A percentile compares a stretch with the other conserved stretches of the same genome.
phyloP scores from a whole-genome alignment of 2,329 filamentous ascomycete genomes.

The Penicillium sp. region DNA sequence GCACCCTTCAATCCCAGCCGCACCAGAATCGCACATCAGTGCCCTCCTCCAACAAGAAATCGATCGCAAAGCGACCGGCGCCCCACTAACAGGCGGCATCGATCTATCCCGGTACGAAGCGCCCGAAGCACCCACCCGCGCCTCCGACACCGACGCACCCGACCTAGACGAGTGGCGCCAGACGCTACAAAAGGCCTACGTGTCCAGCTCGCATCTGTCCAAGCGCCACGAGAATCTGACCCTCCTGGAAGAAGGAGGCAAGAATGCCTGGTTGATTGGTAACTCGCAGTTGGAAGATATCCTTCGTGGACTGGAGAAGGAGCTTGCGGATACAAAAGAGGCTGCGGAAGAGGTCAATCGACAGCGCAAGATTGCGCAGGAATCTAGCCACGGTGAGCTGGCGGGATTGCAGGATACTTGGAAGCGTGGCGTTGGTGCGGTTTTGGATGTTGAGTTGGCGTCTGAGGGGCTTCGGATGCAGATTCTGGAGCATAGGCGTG shows the following conservation, averaged over 20 bases:
- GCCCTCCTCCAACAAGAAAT: slow-evolving; percentile 71
- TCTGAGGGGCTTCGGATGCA: slow-evolving; percentile 71
- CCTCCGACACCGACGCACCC: slow-evolving; percentile 35
- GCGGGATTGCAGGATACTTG: slow-evolving; percentile 74
- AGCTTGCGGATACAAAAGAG: slow-evolving; percentile 69
- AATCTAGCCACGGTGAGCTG: slow-evolving; percentile 73
- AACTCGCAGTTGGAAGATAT: slow-evolving; percentile 81
- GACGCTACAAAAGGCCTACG: slow-evolving; percentile 60
- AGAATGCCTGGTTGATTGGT: slow-evolving; percentile 87
- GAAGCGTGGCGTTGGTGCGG: slow-evolving; percentile 75
- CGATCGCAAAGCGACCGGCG: slow-evolving; percentile 64
- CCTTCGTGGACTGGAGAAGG: slow-evolving; percentile 70
- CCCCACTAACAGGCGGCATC: slow-evolving; percentile 66
- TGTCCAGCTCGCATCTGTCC: slow-evolving; percentile 61
- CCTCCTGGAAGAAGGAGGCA: slow-evolving; percentile 79
- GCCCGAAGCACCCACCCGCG: slow-evolving; percentile 61
- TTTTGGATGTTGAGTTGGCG: slow-evolving; percentile 86
- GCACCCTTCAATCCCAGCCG: slow-evolving; percentile 63
- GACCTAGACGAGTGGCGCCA: slow-evolving; percentile 54
- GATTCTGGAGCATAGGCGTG: slow-evolving; percentile 65
- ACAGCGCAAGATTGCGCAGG: slow-evolving; percentile 70
- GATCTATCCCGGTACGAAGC: slow-evolving; percentile 84
- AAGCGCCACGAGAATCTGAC: slow-evolving; percentile 64
- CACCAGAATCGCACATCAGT: slow-evolving; percentile 62
- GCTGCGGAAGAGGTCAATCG: slow-evolving; percentile 76